Evolutionary conservation across 306 rosid genomes (phyloP).

Genomic region (Inga laurina): DNA sequence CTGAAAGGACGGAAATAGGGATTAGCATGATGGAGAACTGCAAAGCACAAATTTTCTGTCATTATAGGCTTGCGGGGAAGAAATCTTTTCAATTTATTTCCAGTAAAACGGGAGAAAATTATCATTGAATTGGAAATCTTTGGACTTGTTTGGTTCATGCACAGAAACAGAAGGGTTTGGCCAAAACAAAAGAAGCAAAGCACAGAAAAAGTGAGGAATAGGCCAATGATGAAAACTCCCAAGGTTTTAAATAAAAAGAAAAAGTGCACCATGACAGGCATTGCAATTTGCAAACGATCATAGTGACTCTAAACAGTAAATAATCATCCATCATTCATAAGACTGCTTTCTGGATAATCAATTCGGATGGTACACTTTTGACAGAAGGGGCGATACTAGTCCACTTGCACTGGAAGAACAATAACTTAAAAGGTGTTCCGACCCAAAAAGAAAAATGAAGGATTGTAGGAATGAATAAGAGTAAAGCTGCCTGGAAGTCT

Average conservation of each 20-base stretch:
- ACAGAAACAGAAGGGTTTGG: background rate
- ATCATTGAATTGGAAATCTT: background rate
- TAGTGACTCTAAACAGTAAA: background rate
- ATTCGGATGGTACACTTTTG: background rate
- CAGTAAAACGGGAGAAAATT: constrained; percentile 7
- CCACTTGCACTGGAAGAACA: constrained; percentile 20
- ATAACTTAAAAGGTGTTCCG: background rate
- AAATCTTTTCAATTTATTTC: background rate
- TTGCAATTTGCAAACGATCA: background rate
- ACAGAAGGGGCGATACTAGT: background rate
- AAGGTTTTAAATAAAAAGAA: too few relatives aligned
- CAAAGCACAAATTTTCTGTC: background rate
- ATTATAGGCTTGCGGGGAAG: background rate
- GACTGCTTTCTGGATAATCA: background rate
- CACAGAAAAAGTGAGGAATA: background rate
- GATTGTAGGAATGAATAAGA: background rate
- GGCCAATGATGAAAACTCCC: too few relatives aligned
- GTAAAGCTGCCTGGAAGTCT: constrained; percentile 1
- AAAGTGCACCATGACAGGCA: too few relatives aligned
- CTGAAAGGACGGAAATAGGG: background rate
- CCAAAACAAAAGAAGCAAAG: background rate
- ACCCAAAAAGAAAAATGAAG: background rate
- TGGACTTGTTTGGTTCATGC: background rate
- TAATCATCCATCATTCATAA: background rate
- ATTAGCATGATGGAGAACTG: background rate